Base-by-base conservation (phyloP, 352 stramenopile genomes). In the Phytophthora pistaciae region DNA sequence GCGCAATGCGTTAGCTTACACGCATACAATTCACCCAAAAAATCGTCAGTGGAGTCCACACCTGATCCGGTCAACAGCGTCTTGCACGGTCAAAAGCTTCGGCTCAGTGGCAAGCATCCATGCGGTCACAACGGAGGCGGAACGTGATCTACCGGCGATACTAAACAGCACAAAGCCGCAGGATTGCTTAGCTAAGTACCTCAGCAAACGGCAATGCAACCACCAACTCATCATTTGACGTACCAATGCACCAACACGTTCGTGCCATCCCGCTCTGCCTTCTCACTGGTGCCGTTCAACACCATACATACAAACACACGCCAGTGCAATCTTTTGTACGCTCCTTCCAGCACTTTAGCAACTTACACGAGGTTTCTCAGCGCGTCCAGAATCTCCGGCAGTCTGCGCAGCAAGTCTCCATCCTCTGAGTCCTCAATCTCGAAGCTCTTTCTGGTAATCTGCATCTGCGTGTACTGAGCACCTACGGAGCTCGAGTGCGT, bases 211-310 rank as follows among this genome's bases (percentile, higher is more conserved):
- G 23, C 14, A 54, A 23, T 23, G 4, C 3, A 44, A 8, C 23
- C 25, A 11, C 50, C 11, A 31, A 11, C 9, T 48, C 11, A 36
- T 50, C 2, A 6, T 18, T 13, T 16, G 21, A 50, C 54, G 14
- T 60, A 94, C 87, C 87, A 94, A 73, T 94, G 87, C 55, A 94
- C 82, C 36, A 94, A 68, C 18, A 93, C 75, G 55, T 84, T 93
- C 76, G 70, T 79, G 49, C 79, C 75, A 1, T 61, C 44, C 3
- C 29, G 31, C 13, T 81, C 57, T 1, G 79, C 81, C n/a, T 78
- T 64, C 13, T 74, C 25, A 18, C 84, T 91, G 42, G 10, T 14
- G n/a, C 2, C 3, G 7, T 27, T 18, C n/a, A 38, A 1, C 42
- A n/a, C 42, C 57, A 49, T 42, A 5, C 31, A 54, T 36, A 16